Conservation (phyloP, 495 filamentous ascomycete genomes). For the Pseudomonodictys pantanalensis region DNA sequence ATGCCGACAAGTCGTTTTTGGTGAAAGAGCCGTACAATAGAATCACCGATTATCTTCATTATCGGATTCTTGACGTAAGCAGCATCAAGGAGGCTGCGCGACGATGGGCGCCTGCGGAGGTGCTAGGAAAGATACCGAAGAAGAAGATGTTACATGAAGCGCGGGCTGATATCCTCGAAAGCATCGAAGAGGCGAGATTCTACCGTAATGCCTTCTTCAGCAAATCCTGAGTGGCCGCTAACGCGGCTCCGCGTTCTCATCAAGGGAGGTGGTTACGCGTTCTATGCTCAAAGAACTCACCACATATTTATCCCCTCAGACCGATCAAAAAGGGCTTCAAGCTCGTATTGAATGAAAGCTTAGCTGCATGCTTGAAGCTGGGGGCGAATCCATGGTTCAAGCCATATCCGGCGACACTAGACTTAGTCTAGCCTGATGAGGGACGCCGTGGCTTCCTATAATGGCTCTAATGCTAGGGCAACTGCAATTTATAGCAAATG, state of each 20-base stretch:
- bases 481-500: too few species aligned
- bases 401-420: too few species aligned
- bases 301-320: too few species aligned
- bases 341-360: not conserved
- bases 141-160: slow-evolving; percentile 82
- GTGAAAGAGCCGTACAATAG: slow-evolving; percentile 65
- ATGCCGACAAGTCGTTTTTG: slow-evolving; percentile 84
- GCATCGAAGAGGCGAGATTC: slow-evolving; percentile 84
- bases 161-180: slow-evolving; percentile 86
- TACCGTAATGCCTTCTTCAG: slow-evolving; percentile 66
- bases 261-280: too few species aligned
- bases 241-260: too few species aligned
- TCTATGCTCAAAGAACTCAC: too few species aligned
- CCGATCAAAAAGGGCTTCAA: not conserved
- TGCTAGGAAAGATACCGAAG: slow-evolving; percentile 58
- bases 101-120: slow-evolving; percentile 67
- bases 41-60: slow-evolving; percentile 74
- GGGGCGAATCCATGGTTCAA: too few species aligned
- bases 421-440: too few species aligned
- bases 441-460: too few species aligned
- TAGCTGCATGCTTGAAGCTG: too few species aligned
- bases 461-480: too few species aligned
- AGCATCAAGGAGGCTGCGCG: slow-evolving; percentile 81
- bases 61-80: slow-evolving; percentile 90
- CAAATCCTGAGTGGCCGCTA: not conserved